Evolutionary conservation across 2,329 filamentous ascomycete genomes (phyloP), one percentile per base, ranked within the genome.

Genomic region (Tolypocladium inflatum): DNA sequence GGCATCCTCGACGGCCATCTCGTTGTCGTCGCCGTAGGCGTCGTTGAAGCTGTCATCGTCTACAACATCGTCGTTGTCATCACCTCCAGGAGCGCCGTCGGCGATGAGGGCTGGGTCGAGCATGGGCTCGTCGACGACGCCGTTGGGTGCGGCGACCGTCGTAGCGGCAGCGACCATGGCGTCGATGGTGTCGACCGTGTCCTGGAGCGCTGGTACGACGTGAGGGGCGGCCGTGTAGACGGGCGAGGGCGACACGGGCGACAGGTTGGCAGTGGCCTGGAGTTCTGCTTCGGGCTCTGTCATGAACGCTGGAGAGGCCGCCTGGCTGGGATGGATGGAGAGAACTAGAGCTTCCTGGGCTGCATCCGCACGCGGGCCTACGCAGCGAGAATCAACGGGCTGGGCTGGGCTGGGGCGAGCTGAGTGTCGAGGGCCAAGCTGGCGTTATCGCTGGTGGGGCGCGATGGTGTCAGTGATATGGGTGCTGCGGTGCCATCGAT

Each of bases 261-360:
- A 80, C 58, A 83, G 71, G 68, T 78, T 74, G 71, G 79, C 79
- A 64, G 78, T 75, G 65, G 79, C 80, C 75, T 79, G 74, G 62
- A 80, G 66, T 66, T 78, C 73, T 53, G 77, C 76, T 59, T 76
- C 70, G 60, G 68, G 71, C 61, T 76, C 74, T 67, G 73, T 73
- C 78, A 81, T 81, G 69, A 75, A 74, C 63, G 51, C 55, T 62
- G 60, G 17, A 19, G 35, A 35, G 26, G 41, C 19, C 30, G 41
- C 61, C 59, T 42, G 56, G 43, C 55, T 52, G 54, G 48, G 37
- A 58, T 38, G 48, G 50, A 45, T 21, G 15, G 54, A 42, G 39
- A 58, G 55, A 61, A 58, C 41, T 55, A 55, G 38, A 55, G 56
- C 43, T 21, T 52, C 26, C 30, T 33, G 39, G 39, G 54, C 54